Percentiles rank a stretch among this genome's conserved stretches.
phyloP scores from a whole-genome alignment of 2,329 filamentous ascomycete genomes.

The Mycosphaerella sp. region DNA sequence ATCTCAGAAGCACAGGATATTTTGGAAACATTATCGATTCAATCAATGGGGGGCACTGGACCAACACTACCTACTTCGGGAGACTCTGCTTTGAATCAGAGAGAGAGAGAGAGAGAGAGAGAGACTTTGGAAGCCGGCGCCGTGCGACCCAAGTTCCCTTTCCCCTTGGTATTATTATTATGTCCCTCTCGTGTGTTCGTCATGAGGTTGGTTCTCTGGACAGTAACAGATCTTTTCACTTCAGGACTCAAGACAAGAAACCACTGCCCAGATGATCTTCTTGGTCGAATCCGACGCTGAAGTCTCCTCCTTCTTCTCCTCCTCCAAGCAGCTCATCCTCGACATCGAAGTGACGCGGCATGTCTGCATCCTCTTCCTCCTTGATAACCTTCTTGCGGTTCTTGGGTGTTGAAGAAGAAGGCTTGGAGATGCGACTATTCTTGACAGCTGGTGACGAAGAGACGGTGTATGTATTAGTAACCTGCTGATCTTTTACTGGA shows the following conservation, averaged over 20 bases:
- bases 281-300: neutral
- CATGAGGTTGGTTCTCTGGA: neutral
- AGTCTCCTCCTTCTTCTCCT: neutral
- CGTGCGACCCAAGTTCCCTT: neutral
- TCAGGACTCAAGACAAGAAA: neutral
- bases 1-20: no score
- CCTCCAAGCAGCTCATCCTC: neutral
- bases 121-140: no score
- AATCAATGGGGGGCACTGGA: no score
- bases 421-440: conserved; percentile 25
- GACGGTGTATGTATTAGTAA: neutral
- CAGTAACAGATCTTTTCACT: neutral
- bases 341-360: conserved; percentile 5
- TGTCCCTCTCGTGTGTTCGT: neutral
- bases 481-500: no score
- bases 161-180: neutral
- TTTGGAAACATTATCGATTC: no score
- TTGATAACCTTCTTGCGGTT: conserved; percentile 25
- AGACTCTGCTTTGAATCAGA: no score
- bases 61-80: no score
- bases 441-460: conserved; percentile 16
- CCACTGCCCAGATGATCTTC: conserved; percentile 2
- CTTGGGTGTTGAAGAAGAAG: conserved; percentile 13
- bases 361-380: conserved; percentile 17
- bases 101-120: no score